Conservation (phyloP, 352 stramenopile species). For the Phytopythium kandeliae region DNA sequence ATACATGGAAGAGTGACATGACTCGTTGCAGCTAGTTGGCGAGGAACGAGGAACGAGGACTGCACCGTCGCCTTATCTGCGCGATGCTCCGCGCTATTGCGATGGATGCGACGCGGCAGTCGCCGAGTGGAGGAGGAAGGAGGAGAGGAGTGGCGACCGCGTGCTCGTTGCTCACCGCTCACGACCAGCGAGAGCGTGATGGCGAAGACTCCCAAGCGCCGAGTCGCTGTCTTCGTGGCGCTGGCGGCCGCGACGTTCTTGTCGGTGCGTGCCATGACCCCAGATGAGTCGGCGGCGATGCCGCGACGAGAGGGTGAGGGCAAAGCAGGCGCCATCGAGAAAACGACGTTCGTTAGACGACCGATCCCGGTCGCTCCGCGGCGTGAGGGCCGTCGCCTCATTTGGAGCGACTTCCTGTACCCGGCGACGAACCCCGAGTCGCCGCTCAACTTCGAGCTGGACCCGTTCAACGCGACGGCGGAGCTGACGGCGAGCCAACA, state of each 20-base stretch:
- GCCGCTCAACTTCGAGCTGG: conserved; percentile 15
- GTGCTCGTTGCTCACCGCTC: too few species aligned
- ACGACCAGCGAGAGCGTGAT: too few species aligned
- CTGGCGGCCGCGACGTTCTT: neutral
- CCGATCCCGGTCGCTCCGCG: neutral
- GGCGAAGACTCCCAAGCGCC: neutral
- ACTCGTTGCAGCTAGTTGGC: neutral
- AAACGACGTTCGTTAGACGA: neutral
- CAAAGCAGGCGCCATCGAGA: too few species aligned
- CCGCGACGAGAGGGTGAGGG: too few species aligned
- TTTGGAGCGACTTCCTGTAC: conserved; percentile 15
- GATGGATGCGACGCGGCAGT: neutral
- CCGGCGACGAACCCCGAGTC: conserved; percentile 6
- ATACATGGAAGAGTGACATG: neutral
- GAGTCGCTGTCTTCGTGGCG: neutral
- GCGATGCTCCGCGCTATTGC: too few species aligned
- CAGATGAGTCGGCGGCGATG: too few species aligned
- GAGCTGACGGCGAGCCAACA: conserved; percentile 6
- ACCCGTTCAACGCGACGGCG: conserved; percentile 9
- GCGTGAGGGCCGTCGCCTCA: neutral
- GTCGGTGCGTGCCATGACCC: too few species aligned
- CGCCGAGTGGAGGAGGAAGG: neutral
- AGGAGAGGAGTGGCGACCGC: too few species aligned
- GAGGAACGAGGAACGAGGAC: neutral
- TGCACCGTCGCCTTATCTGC: conserved; percentile 1